Evolutionary conservation across 2,329 filamentous ascomycete genomes (phyloP).

Genomic region (Magnaporthiopsis rhizophila): DNA sequence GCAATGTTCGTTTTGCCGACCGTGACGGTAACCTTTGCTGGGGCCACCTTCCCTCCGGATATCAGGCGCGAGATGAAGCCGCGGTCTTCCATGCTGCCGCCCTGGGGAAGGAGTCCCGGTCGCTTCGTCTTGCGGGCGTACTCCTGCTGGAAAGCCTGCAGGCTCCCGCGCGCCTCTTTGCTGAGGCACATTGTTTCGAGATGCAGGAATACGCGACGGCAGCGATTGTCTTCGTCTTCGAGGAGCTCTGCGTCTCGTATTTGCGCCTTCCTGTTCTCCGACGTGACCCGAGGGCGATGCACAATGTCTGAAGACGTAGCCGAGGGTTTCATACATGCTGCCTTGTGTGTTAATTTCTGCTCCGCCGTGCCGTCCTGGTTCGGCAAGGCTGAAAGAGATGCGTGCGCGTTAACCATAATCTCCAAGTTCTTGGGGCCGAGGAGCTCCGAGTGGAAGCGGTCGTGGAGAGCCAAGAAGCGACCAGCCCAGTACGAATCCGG

Average conservation of each 20-base stretch:
- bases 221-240: conserved; percentile 33
- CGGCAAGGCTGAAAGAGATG: conserved; percentile 12
- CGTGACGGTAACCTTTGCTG: background rate
- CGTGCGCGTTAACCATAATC: conserved; percentile 16
- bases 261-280: background rate
- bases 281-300: background rate
- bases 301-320: background rate
- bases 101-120: conserved; percentile 31
- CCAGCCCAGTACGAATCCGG: conserved; percentile 50
- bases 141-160: conserved; percentile 39
- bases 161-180: conserved; percentile 36
- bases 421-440: conserved; percentile 21
- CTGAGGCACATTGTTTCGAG: conserved; percentile 40
- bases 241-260: conserved; percentile 13
- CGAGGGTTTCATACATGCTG: background rate
- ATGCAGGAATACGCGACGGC: conserved; percentile 35
- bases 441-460: conserved; percentile 37
- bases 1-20: background rate
- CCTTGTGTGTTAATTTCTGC: background rate
- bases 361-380: background rate
- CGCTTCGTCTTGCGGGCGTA: conserved; percentile 35
- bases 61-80: conserved; percentile 8
- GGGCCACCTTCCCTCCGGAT: background rate
- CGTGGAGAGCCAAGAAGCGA: conserved; percentile 46
- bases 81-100: conserved; percentile 23